Base-by-base conservation (phyloP, 2,329 filamentous ascomycete species). In the Calonectria pseudoturangicola region DNA sequence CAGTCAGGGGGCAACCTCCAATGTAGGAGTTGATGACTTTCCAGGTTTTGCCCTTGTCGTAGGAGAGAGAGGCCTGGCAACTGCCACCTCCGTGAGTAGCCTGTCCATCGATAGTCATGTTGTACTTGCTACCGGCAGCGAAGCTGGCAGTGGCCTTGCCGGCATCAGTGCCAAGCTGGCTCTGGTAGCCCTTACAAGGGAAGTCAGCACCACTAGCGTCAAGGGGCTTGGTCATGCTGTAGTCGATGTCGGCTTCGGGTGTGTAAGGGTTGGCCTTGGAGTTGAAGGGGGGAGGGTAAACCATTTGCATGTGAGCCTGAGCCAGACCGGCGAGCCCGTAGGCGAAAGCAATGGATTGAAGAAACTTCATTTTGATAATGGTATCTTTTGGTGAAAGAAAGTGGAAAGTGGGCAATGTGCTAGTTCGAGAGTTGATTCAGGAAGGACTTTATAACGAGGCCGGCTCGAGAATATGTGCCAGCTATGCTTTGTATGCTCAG, bases 1-100 rank as follows among this genome's bases (percentile, higher is more conserved):
- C 82, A 21, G 78, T 58, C 47, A 82, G 80, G n/a, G 89, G 89
- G 77, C 89, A 91, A 81, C 86, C 85, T 58, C 90, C 89, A 77
- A 90, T 83, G 79, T 88, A 89, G 76, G 89, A 90, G 80, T 90
- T 84, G 75, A 91, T 87, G 86, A 95, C 94, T 73, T 89, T 92
- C 86, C 94, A 96, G 25, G 90, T 91, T 69, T 87, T 84, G 58
- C 93, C 94, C 74, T 90, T 87, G 85, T 96, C 93, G 84, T 93
- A 94, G 39, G 92, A 94, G 33, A 96, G 86, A 3, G 92, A 91
- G 58, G 94, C 87, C 85, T 97, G 94, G 85, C 94, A 96, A 12
- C 92, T 94, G 48, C 94, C 94, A 47, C 94, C 94, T 45, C 87
- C 86, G 85, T 95, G 93, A 66, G 83, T 83, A 56, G 91, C 91